Base-by-base conservation (phyloP, 208 protist species). In the Crithidia fasciculata region DNA sequence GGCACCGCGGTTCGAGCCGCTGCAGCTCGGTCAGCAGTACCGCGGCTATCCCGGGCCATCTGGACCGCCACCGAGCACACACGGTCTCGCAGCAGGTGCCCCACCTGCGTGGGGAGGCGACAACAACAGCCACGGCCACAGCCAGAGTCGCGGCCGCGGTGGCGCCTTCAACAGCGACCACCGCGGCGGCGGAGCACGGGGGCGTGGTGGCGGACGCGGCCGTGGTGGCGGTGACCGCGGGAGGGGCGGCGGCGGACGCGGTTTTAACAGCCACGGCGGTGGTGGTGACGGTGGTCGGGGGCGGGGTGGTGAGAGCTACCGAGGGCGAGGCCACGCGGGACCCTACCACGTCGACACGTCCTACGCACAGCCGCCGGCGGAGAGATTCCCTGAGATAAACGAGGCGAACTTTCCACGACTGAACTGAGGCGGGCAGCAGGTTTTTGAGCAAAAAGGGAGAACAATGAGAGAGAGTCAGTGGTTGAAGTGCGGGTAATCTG, bases 1-100 rank as follows among this genome's bases (percentile, higher is more conserved):
- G 3, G 91, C 85, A 2, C 91, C 89, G 19, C 77, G 78, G 37
- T 96, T 96, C 79, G 75, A 89, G 43, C 89, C 91, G 2, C 76
- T 96, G 16, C 55, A 69, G 15, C 76, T 88, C 7, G 82, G 86
- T 0, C 74, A 69, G 62, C 77, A 82, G 44, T 77, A 78, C 60
- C 52, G 45, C n/a, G 15, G 41, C 8, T 62, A 69, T 10, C 40
- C 52, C 13, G 40, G 39, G 19, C 37, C 40, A 43, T 49, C 19
- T 15, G 68, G 66, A 16, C 53, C 60, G 2, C 3, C 66, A 6
- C 41, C 0, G 60, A 47, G 52, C 39, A 36, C 61, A 9, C 19
- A n/a, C 5, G 62, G 39, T 16, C n/a, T 19, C 4, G 47, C 65
- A 44, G 61, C 19, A 15, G 40, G 57, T 37, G 68, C 47, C 13